Percentiles rank a stretch among this genome's conserved stretches.
Conservation (phyloP, 768 basidiomycete species). For the Gelatoporia subvermispora region DNA sequence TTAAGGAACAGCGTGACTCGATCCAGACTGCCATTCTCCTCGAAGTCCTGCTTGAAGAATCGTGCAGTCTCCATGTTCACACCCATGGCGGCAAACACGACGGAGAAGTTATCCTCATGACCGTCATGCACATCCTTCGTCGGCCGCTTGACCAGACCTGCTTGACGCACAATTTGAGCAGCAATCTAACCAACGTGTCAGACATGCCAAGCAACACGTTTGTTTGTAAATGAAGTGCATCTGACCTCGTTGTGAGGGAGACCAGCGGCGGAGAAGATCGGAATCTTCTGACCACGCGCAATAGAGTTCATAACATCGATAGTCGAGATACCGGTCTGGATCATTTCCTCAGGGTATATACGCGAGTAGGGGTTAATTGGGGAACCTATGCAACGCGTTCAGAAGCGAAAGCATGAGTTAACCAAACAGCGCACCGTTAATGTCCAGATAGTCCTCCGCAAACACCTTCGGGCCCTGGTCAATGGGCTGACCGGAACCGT, state of each 20-base stretch:
- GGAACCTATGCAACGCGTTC: slow-evolving; percentile 55
- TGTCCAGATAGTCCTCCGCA: slow-evolving; percentile 98
- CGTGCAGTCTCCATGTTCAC: slow-evolving; percentile 99
- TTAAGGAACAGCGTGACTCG: slow-evolving; percentile 98
- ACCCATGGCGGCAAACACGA: slow-evolving; percentile 99
- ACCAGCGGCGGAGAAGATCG: slow-evolving; percentile 98
- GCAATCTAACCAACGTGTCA: slow-evolving; percentile 64
- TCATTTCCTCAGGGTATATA: slow-evolving; percentile 99
- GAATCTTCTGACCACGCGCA: slow-evolving; percentile 99
- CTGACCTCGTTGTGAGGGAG: slow-evolving; percentile 95
- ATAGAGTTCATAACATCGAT: slow-evolving; percentile 99
- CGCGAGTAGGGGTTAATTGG: slow-evolving; percentile 98
- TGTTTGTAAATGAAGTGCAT: slow-evolving; percentile 11
- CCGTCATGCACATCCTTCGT: slow-evolving; percentile 98
- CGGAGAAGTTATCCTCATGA: slow-evolving; percentile 99
- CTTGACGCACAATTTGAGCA: slow-evolving; percentile 99
- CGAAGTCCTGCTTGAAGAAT: slow-evolving; percentile 99
- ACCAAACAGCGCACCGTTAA: slow-evolving; percentile 69
- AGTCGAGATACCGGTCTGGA: slow-evolving; percentile 99
- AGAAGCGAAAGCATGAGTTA: slow-evolving; percentile 2
- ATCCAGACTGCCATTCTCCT: slow-evolving; percentile 96
- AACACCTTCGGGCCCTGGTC: slow-evolving; percentile 99
- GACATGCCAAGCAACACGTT: slow-evolving; percentile 3
- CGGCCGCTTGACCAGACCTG: slow-evolving; percentile 93
- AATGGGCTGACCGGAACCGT: slow-evolving; percentile 96